A percentile compares a stretch with the other conserved stretches of the same genome.
These are phyloP conservation scores for Epichloe bromicola DNA, from an alignment of 2,329 filamentous ascomycete species.

Conservation along the genomic window DNA sequence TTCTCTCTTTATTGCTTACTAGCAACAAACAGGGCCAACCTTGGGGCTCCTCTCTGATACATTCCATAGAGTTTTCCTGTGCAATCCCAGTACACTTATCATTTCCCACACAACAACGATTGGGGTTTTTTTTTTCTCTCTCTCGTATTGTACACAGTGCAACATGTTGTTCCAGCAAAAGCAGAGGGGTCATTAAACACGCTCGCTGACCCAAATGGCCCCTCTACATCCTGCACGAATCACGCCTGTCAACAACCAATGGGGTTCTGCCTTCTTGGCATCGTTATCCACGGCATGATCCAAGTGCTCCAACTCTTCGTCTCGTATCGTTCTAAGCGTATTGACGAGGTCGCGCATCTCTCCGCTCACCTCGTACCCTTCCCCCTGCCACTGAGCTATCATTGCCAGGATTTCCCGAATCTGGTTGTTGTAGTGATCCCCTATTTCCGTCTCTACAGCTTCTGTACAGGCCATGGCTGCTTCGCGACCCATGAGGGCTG, in stretches of 20 bases:
- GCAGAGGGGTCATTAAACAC: constrained; percentile 33
- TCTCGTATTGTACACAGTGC: too few species aligned
- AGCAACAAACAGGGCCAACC: not conserved
- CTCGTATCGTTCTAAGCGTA: constrained; percentile 70
- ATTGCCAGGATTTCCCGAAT: constrained; percentile 72
- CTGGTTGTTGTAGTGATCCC: constrained; percentile 88
- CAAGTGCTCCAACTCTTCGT: constrained; percentile 93
- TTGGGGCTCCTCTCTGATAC: not conserved
- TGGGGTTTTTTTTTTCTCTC: too few species aligned
- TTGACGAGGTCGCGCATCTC: constrained; percentile 62
- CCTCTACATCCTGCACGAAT: constrained; percentile 84
- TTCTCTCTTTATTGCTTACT: not conserved
- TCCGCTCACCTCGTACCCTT: constrained; percentile 67
- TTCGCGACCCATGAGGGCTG: constrained; percentile 77
- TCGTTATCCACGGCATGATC: constrained; percentile 93
- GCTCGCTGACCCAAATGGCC: constrained; percentile 85
- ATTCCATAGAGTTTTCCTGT: constrained; percentile 2
- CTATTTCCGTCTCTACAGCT: constrained; percentile 96
- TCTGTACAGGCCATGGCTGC: constrained; percentile 98
- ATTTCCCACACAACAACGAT: not conserved
- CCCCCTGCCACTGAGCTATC: constrained; percentile 59
- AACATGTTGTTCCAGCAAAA: not conserved
- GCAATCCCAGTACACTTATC: not conserved
- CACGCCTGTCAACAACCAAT: constrained; percentile 75
- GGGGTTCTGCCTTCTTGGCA: constrained; percentile 76